A percentile compares a stretch with the other conserved stretches of the same genome.
phyloP scores from a whole-genome alignment of 2,329 filamentous ascomycete species.

The Arthrocladium fulminans region DNA sequence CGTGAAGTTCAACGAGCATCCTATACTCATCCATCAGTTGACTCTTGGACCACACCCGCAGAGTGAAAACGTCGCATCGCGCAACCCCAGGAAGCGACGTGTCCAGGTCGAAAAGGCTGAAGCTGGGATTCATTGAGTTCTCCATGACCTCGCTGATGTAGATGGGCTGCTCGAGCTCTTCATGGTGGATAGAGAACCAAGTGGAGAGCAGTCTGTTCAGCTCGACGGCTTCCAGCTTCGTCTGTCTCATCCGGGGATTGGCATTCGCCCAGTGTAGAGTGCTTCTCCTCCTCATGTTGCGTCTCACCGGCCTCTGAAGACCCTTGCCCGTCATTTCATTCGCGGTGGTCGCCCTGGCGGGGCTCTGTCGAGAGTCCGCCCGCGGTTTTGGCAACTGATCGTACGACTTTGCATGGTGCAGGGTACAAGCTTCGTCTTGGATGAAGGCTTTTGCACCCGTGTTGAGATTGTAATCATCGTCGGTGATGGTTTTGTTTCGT shows the following conservation, averaged over 20 bases:
- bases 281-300: constrained; percentile 44
- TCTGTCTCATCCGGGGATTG: constrained; percentile 56
- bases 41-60: constrained; percentile 66
- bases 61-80: constrained; percentile 53
- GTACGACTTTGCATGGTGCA: constrained; percentile 52
- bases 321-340: constrained; percentile 19
- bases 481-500: constrained; percentile 61
- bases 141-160: constrained; percentile 79
- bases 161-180: constrained; percentile 59
- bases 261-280: constrained; percentile 56
- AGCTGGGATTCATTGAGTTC: constrained; percentile 83
- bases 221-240: constrained; percentile 64
- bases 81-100: constrained; percentile 55
- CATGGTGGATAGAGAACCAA: constrained; percentile 76
- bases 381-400: constrained; percentile 39
- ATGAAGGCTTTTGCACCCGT: constrained; percentile 59
- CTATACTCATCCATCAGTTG: constrained; percentile 46
- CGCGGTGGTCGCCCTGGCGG: constrained; percentile 15
- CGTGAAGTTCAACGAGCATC: constrained; percentile 61
- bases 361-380: not conserved
- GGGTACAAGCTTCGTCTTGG: constrained; percentile 39
- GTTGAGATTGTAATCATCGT: constrained; percentile 58
- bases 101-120: constrained; percentile 71
- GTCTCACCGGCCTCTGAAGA: constrained; percentile 27
- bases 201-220: constrained; percentile 69